phyloP scores from a whole-genome alignment of 2,329 filamentous ascomycete species.

The Colletotrichum graminicola region DNA sequence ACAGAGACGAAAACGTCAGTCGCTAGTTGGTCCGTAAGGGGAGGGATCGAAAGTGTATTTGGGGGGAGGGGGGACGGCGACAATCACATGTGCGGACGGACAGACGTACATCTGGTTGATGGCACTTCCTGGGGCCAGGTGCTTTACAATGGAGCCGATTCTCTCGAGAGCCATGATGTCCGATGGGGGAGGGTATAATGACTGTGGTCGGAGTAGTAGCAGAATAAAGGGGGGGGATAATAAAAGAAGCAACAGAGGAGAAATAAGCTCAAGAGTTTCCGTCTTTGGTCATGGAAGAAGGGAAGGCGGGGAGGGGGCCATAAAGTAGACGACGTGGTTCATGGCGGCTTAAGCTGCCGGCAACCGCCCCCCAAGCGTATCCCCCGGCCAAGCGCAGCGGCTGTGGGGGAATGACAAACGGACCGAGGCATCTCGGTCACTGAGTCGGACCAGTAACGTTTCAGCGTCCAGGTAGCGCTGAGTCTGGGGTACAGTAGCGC shows the following conservation, averaged over 20 bases:
- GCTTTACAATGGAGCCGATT: conserved; percentile 88
- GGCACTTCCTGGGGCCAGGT: conserved; percentile 80
- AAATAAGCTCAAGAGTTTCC: conserved; percentile 36
- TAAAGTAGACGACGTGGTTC: conserved; percentile 37
- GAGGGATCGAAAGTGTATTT: background rate
- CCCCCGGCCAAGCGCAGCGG: conserved; percentile 13
- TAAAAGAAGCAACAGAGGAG: background rate
- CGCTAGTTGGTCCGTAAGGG: background rate
- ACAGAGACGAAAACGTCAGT: conserved; percentile 41
- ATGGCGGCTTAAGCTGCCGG: conserved; percentile 38
- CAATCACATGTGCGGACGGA: conserved; percentile 32
- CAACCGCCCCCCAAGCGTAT: conserved; percentile 28
- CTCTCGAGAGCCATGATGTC: conserved; percentile 81
- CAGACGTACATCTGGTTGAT: conserved; percentile 80
- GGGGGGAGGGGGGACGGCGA: background rate
- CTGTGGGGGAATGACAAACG: conserved; percentile 36
- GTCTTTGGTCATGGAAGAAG: conserved; percentile 15
- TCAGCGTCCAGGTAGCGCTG: background rate
- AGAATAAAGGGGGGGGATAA: background rate
- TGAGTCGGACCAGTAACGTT: conserved; percentile 16
- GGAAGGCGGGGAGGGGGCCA: conserved; percentile 7
- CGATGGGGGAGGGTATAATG: conserved; percentile 45
- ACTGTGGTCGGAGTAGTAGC: background rate
- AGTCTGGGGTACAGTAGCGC: conserved; percentile 40
- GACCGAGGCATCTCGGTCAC: conserved; percentile 41